Base-by-base conservation (phyloP, 495 filamentous ascomycete genomes). In the Podospora sp. region DNA sequence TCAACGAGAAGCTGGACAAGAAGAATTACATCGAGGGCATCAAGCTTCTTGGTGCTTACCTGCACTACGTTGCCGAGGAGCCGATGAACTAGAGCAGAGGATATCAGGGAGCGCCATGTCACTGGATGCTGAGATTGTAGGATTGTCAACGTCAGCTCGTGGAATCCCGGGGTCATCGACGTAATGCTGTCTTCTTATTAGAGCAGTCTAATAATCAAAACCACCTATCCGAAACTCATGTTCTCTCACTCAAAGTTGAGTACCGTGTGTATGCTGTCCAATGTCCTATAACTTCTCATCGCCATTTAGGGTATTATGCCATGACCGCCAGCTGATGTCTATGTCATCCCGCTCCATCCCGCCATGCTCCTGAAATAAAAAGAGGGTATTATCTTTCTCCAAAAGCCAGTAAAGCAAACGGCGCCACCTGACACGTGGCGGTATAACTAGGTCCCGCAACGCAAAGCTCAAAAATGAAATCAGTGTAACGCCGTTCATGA, bases 11-110 rank as follows among this genome's bases (percentile, higher is more conserved):
- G 83, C 85, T 99, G 50, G 95, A 99, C 78, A 91, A 89, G 84
- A 87, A 85, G 76, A 99, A 99, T 76, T 99, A 98, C 76, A 95
- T 99, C 73, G 93, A 98, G 82, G 95, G 95, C n/a, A 97, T 89
- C 69, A 98, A 98, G 84, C 78, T 98, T 57, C 78, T 98, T 60
- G 95, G 95, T 18, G 93, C 95, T 20, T 99, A 99, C 75, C 80
- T 99, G 75, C 95, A 98, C 81, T 97, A 97, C 73, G 93, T 97
- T 63, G 92, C 94, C 0, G 94, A 94, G 74, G 94, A 99, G 83
- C 89, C 91, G 27, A 87, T 74, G 70, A 68, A 72, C 49, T 81
- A 77, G 67, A 25, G 8, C n/a, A 22, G 22, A 11, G 7, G 52
- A n/a, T n/a, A n/a, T n/a, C n/a, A n/a, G n/a, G n/a, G n/a, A n/a